Conservation (phyloP, 2,329 filamentous ascomycete species). For the Fusarium nurragi region DNA sequence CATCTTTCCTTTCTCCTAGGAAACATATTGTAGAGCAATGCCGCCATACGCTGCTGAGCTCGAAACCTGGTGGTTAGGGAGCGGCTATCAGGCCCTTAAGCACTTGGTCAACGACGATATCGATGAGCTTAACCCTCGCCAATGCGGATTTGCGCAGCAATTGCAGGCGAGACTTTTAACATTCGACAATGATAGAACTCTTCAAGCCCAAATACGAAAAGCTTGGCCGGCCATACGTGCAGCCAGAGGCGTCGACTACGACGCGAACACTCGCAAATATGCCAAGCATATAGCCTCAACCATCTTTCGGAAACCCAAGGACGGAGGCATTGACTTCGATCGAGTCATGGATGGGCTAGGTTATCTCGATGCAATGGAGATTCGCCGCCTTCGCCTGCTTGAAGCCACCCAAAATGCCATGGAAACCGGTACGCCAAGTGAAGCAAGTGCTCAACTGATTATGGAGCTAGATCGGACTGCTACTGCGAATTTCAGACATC, state of each 20-base stretch:
- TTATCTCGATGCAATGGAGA: conserved; percentile 48
- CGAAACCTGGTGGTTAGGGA: conserved; percentile 49
- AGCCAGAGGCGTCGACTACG: conserved; percentile 28
- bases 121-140: conserved; percentile 27
- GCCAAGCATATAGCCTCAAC: conserved; percentile 36
- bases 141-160: conserved; percentile 49
- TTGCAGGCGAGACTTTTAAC: conserved; percentile 45
- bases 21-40: conserved; percentile 38
- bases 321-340: conserved; percentile 44
- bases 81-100: conserved; percentile 39
- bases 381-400: conserved; percentile 46
- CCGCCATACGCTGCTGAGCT: conserved; percentile 46
- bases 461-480: conserved; percentile 47
- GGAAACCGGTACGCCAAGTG: conserved; percentile 9
- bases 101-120: conserved; percentile 40
- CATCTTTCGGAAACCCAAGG: conserved; percentile 44
- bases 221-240: conserved; percentile 34
- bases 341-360: conserved; percentile 46
- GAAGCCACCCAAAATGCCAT: conserved; percentile 34
- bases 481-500: conserved; percentile 43
- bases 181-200: conserved; percentile 45
- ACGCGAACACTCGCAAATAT: conserved; percentile 44
- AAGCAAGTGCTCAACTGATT: conserved; percentile 35
- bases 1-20: not conserved
- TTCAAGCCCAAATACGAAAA: conserved; percentile 32